A percentile compares a stretch with the other conserved stretches of the same genome.
Evolutionary conservation across 1,139 yeast species (phyloP).

Genomic region (Nakaseomyces sp.): DNA sequence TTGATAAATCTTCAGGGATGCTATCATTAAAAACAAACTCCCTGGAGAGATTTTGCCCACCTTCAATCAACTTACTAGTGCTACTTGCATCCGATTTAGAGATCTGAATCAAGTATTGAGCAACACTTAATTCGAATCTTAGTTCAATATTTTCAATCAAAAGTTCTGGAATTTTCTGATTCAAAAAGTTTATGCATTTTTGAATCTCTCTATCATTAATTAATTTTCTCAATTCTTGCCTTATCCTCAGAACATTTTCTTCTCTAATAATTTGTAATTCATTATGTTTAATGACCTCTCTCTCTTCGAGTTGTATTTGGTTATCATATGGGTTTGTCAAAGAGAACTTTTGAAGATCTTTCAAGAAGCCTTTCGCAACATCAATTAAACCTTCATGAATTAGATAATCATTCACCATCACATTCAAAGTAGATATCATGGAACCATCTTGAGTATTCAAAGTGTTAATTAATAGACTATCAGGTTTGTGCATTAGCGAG

Average conservation of each 20-base stretch:
- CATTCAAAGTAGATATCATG: constrained; percentile 40
- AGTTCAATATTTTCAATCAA: constrained; percentile 37
- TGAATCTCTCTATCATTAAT: constrained; percentile 41
- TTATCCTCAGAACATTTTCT: constrained; percentile 38
- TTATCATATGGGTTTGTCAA: constrained; percentile 17
- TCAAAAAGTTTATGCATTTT: constrained; percentile 38
- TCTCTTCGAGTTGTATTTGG: constrained; percentile 10
- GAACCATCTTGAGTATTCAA: constrained; percentile 30
- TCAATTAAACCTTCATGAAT: constrained; percentile 66
- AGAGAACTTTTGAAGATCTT: constrained; percentile 35
- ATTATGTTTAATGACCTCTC: constrained; percentile 21
- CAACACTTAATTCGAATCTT: constrained; percentile 47
- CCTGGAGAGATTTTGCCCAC: constrained; percentile 41
- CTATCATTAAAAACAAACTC: constrained; percentile 31
- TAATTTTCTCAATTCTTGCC: constrained; percentile 47
- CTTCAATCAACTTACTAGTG: constrained; percentile 35
- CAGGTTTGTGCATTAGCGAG: constrained; percentile 24
- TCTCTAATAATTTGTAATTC: constrained; percentile 27
- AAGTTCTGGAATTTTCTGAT: constrained; percentile 39
- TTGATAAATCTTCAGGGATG: constrained; percentile 14
- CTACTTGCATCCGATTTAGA: constrained; percentile 32
- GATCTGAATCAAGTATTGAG: constrained; percentile 36
- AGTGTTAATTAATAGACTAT: constrained; percentile 20
- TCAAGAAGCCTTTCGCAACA: constrained; percentile 53
- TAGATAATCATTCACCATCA: constrained; percentile 59